Conservation (phyloP, 495 filamentous ascomycete species). For the Bacidia rubella region DNA sequence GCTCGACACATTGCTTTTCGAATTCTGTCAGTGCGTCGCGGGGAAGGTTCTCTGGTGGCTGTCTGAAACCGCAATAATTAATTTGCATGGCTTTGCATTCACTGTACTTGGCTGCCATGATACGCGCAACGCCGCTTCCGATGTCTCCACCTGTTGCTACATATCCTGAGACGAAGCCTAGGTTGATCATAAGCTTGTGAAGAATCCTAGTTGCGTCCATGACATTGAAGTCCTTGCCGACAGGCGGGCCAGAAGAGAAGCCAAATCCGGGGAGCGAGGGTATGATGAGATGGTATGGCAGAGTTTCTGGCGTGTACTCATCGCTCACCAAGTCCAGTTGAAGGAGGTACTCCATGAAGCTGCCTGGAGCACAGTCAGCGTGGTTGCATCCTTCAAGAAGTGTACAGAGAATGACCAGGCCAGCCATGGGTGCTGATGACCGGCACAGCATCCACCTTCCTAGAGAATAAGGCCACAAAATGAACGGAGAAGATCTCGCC, state of each 20-base stretch:
- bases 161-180: slow-evolving; percentile 48
- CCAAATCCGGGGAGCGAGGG: slow-evolving; percentile 51
- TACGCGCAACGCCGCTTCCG: slow-evolving; percentile 37
- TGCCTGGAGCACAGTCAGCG: slow-evolving; percentile 19
- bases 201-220: slow-evolving; percentile 34
- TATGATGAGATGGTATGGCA: slow-evolving; percentile 54
- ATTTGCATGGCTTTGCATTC: slow-evolving; percentile 31
- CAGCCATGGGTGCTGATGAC: slow-evolving; percentile 48
- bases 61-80: slow-evolving; percentile 5
- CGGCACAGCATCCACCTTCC: slow-evolving; percentile 44
- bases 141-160: slow-evolving; percentile 56
- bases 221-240: slow-evolving; percentile 34
- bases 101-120: slow-evolving; percentile 28
- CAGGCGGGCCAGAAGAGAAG: slow-evolving; percentile 39
- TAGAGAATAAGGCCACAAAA: slow-evolving; percentile 49
- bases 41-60: not conserved
- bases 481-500: slow-evolving; percentile 36
- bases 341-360: slow-evolving; percentile 23
- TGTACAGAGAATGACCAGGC: slow-evolving; percentile 32
- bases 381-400: not conserved
- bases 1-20: slow-evolving; percentile 26
- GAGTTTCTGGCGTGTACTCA: slow-evolving; percentile 38
- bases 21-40: slow-evolving; percentile 21
- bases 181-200: slow-evolving; percentile 42
- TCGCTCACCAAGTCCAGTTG: slow-evolving; percentile 30